phyloP scores from a whole-genome alignment of 148 eudicot genomes.

The Rhododendron kiyosumense region DNA sequence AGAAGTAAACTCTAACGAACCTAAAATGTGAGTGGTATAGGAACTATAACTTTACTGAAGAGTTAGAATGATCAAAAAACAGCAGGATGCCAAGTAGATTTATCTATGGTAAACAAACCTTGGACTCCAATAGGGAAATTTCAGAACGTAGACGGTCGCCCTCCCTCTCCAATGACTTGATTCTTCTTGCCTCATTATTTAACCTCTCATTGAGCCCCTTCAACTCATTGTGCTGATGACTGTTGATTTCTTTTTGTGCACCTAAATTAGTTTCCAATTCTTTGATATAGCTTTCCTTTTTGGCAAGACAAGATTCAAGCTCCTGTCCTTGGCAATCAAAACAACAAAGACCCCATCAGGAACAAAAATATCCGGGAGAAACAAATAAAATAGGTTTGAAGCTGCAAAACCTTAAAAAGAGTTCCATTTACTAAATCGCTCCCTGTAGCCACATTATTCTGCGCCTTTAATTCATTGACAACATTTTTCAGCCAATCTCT shows the following conservation, averaged over 20 bases:
- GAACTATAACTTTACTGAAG: background rate
- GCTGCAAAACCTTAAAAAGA: conserved; percentile 47
- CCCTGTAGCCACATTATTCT: conserved; percentile 40
- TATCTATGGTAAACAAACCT: conserved; percentile 43
- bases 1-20: background rate
- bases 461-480: conserved; percentile 41
- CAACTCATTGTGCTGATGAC: conserved; percentile 65
- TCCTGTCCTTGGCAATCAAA: conserved; percentile 42
- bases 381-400: background rate
- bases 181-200: conserved; percentile 66
- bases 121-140: conserved; percentile 83
- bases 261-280: conserved; percentile 60
- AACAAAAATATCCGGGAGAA: background rate
- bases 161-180: conserved; percentile 87
- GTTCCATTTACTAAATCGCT: conserved; percentile 40
- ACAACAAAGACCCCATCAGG: conserved; percentile 13
- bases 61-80: background rate
- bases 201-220: conserved; percentile 73
- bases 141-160: conserved; percentile 82
- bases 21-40: background rate
- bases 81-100: conserved; percentile 1
- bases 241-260: conserved; percentile 53
- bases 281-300: conserved; percentile 59
- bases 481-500: conserved; percentile 53
- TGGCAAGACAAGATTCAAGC: conserved; percentile 59